phyloP scores from a whole-genome alignment of 176 grass and related monocot species.

The Alloteropsis semialata region DNA sequence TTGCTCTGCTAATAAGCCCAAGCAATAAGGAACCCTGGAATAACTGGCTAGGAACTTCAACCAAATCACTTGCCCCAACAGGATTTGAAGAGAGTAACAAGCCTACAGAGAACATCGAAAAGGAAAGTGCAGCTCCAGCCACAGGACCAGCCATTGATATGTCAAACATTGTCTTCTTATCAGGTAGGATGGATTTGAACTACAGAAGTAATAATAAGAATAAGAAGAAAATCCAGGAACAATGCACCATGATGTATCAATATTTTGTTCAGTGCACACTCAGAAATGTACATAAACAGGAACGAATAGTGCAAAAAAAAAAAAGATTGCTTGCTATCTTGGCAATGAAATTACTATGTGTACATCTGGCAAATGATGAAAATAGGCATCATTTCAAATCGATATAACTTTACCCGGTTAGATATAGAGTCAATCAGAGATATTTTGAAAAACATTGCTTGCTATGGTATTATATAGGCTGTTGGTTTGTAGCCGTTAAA shows the following conservation, averaged over 20 bases:
- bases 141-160: conserved; percentile 85
- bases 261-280: neutral
- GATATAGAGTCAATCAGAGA: neutral
- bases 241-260: neutral
- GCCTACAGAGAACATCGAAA: conserved; percentile 96
- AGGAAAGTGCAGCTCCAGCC: conserved; percentile 89
- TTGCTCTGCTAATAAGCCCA: conserved; percentile 91
- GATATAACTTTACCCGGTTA: neutral
- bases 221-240: conserved; percentile 29
- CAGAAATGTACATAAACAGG: neutral
- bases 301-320: neutral
- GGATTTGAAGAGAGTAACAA: conserved; percentile 85
- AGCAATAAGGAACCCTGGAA: conserved; percentile 98
- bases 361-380: neutral
- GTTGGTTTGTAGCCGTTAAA: neutral
- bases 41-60: conserved; percentile 89
- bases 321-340: neutral
- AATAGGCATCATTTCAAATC: neutral
- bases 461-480: neutral
- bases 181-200: conserved; percentile 98
- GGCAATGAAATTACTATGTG: neutral
- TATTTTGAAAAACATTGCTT: neutral
- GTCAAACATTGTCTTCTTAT: conserved; percentile 90
- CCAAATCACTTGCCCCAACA: conserved; percentile 73
- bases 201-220: conserved; percentile 49